These are phyloP conservation scores for Reticulascus tulasneorum DNA, from an alignment of 2,329 filamentous ascomycete genomes.

Conservation along the genomic window DNA sequence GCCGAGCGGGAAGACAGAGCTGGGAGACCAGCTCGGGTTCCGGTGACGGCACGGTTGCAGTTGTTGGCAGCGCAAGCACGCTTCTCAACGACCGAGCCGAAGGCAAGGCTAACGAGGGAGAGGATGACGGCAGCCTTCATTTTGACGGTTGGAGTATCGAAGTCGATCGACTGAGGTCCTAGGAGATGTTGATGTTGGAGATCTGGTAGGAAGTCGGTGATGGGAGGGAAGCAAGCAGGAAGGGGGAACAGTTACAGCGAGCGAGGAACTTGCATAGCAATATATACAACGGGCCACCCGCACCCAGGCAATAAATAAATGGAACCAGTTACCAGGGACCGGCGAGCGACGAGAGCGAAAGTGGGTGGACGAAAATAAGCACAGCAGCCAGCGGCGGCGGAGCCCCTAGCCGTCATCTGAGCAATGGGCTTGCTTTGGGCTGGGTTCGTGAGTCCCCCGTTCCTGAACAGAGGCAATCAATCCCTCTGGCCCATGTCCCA, in stretches of 20 bases:
- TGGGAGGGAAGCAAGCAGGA: conserved; percentile 10
- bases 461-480: conserved; percentile 13
- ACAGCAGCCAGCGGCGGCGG: too few species aligned
- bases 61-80: conserved; percentile 39
- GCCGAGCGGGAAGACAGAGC: conserved; percentile 30
- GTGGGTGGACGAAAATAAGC: background rate
- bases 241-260: conserved; percentile 6
- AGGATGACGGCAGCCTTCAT: conserved; percentile 39
- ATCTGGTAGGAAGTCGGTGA: conserved; percentile 18
- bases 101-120: conserved; percentile 30
- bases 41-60: conserved; percentile 43
- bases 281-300: conserved; percentile 14
- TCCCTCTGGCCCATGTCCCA: conserved; percentile 10
- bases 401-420: background rate
- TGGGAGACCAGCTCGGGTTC: conserved; percentile 32
- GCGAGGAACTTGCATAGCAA: conserved; percentile 11
- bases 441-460: conserved; percentile 8
- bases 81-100: conserved; percentile 29
- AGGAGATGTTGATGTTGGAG: conserved; percentile 13
- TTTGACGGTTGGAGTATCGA: conserved; percentile 18
- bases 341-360: background rate
- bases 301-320: too few species aligned
- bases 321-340: too few species aligned
- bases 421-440: too few species aligned
- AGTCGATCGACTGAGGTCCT: conserved; percentile 16